phyloP scores from a whole-genome alignment of 768 basidiomycete genomes.

The Lepiota subincarnata region DNA sequence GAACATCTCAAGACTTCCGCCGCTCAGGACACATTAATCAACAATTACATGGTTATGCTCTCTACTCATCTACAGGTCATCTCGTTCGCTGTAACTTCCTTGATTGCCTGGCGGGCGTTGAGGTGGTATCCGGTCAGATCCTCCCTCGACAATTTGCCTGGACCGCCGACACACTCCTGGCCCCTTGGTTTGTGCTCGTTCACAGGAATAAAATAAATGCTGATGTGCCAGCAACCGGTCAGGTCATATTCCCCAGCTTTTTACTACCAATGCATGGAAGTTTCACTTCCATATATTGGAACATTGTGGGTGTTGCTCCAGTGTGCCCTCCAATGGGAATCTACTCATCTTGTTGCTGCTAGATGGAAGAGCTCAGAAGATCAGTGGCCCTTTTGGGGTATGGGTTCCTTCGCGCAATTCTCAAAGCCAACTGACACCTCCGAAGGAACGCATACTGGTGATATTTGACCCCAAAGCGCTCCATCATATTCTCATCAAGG shows the following conservation, averaged over 20 bases:
- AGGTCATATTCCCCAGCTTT: constrained; percentile 32
- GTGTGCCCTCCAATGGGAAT: not conserved
- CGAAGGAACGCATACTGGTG: constrained; percentile 29
- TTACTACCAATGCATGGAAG: constrained; percentile 28
- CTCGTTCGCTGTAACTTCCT: constrained; percentile 2
- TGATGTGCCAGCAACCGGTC: not conserved
- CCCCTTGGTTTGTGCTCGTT: not conserved
- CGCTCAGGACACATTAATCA: too few relatives aligned
- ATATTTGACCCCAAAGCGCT: constrained; percentile 41
- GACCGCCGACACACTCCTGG: constrained; percentile 2
- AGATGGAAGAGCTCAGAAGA: constrained; percentile 29
- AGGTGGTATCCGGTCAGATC: not conserved
- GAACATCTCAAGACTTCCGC: too few relatives aligned
- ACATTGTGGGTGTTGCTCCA: constrained; percentile 23
- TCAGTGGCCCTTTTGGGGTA: constrained; percentile 34
- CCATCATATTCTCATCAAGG: constrained; percentile 41
- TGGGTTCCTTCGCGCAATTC: constrained; percentile 2
- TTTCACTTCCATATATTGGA: constrained; percentile 30
- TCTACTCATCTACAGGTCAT: too few relatives aligned
- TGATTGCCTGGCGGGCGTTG: not conserved
- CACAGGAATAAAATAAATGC: not conserved
- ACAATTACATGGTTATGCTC: too few relatives aligned
- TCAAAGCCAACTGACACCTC: not conserved
- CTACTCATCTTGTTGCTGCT: not conserved
- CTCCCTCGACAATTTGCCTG: constrained; percentile 9